Evolutionary conservation across 345 rosid genomes (phyloP).

Genomic region (Hibiscus tridactylites): DNA sequence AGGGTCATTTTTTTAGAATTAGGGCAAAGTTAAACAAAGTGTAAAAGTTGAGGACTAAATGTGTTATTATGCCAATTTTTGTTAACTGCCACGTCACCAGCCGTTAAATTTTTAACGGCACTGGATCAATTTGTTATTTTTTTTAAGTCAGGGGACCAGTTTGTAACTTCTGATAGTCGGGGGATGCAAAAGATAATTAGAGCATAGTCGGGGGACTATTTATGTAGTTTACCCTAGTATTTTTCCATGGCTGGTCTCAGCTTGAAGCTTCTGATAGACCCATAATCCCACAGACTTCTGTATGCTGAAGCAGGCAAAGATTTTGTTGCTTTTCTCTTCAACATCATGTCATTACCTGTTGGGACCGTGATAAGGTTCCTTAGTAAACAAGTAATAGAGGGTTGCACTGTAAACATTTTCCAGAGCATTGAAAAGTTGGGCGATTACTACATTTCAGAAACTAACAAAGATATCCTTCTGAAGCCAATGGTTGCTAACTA

Average conservation of each 20-base stretch:
- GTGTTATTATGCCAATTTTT: too few species aligned
- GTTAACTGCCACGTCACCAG: too few species aligned
- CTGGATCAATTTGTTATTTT: too few species aligned
- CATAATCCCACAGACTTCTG: conserved; percentile 4
- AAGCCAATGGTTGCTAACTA: not conserved
- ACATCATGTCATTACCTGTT: conserved; percentile 9
- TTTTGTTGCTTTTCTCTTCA: conserved; percentile 26
- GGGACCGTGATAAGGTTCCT: not conserved
- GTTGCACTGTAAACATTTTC: conserved; percentile 15
- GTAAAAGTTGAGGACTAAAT: too few species aligned
- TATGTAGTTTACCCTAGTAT: too few species aligned
- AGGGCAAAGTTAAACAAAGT: too few species aligned
- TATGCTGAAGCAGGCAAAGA: conserved; percentile 26
- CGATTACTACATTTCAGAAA: not conserved
- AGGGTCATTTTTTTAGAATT: too few species aligned
- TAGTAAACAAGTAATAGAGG: not conserved
- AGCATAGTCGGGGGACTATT: too few species aligned
- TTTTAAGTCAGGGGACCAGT: too few species aligned
- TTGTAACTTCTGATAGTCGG: too few species aligned
- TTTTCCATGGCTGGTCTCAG: not conserved
- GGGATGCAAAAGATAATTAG: too few species aligned
- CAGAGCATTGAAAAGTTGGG: conserved; percentile 8
- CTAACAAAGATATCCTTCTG: not conserved
- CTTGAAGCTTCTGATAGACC: conserved; percentile 12
- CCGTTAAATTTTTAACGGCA: too few species aligned